phyloP scores from a whole-genome alignment of 495 filamentous ascomycete genomes.

The Mycothermus thermophilus region DNA sequence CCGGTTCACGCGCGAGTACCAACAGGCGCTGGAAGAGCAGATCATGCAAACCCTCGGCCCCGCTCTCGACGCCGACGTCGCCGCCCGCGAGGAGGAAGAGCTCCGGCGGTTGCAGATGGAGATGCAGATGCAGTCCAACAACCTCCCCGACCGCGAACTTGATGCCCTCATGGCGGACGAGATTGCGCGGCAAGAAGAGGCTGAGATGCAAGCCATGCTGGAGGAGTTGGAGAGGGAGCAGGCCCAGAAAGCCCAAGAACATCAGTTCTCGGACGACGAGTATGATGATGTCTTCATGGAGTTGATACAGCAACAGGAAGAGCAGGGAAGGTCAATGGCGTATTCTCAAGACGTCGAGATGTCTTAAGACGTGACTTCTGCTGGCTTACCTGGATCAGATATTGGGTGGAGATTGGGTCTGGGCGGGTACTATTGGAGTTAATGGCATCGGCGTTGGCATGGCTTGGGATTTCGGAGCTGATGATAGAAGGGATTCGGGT shows the following conservation, averaged over 20 bases:
- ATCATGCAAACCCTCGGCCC: neutral
- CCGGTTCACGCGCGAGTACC: constrained; percentile 25
- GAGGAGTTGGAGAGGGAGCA: constrained; percentile 10
- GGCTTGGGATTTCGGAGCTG: too few species aligned
- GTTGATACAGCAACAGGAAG: constrained; percentile 6
- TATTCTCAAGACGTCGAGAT: constrained; percentile 19
- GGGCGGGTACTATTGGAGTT: too few species aligned
- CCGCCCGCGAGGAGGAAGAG: constrained; percentile 21
- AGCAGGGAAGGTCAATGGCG: neutral
- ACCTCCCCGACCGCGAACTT: constrained; percentile 21
- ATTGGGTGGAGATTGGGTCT: constrained; percentile 1
- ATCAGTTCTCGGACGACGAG: constrained; percentile 38
- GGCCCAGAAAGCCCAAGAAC: neutral
- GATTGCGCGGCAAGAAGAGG: constrained; percentile 40
- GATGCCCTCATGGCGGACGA: constrained; percentile 32
- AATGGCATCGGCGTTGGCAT: too few species aligned
- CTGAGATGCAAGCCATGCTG: constrained; percentile 45
- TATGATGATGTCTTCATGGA: constrained; percentile 50
- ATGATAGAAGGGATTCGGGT: too few species aligned
- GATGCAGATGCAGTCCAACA: constrained; percentile 23
- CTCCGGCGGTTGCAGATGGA: constrained; percentile 27
- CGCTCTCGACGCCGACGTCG: constrained; percentile 25
- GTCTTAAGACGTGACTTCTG: constrained; percentile 8
- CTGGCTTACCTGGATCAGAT: neutral
- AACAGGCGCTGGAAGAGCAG: constrained; percentile 32